These are phyloP conservation scores for Zizania latifolia DNA, from an alignment of 176 grass and related monocot species.

Conservation along the genomic window DNA sequence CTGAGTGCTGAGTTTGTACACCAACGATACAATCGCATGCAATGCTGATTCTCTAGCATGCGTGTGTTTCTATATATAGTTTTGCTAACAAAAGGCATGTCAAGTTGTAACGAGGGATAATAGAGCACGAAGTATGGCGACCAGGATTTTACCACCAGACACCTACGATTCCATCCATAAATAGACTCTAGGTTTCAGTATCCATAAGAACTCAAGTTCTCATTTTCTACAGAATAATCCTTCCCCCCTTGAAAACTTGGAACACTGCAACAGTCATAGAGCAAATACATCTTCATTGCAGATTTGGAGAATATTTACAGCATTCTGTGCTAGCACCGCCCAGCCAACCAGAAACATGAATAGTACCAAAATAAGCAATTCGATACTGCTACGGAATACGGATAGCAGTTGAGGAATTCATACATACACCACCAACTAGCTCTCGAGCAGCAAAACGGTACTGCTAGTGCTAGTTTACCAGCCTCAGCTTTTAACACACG, in stretches of 20 bases:
- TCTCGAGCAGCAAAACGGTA: slow-evolving; percentile 41
- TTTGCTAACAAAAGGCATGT: not conserved
- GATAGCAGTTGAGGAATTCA: slow-evolving; percentile 22
- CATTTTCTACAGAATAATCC: not conserved
- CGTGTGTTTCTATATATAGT: not conserved
- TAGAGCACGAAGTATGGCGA: not conserved
- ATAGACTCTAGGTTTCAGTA: no score
- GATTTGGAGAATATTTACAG: slow-evolving; percentile 29
- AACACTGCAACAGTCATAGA: not conserved
- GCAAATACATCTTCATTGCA: slow-evolving; percentile 11
- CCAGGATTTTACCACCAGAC: not conserved
- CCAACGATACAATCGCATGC: not conserved
- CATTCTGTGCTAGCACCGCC: slow-evolving; percentile 6
- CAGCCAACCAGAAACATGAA: slow-evolving; percentile 6
- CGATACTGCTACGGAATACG: not conserved
- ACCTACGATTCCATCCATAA: no score
- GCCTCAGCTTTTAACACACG: slow-evolving; percentile 7
- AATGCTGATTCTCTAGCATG: not conserved
- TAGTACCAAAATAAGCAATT: slow-evolving; percentile 6
- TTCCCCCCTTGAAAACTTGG: not conserved
- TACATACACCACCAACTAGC: slow-evolving; percentile 38
- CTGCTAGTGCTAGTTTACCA: slow-evolving; percentile 41
- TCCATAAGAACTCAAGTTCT: no score
- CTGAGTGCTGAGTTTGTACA: not conserved
- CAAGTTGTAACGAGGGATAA: not conserved